Conservation (phyloP, 2,329 filamentous ascomycete species). For the Emergomyces pasteurianus region DNA sequence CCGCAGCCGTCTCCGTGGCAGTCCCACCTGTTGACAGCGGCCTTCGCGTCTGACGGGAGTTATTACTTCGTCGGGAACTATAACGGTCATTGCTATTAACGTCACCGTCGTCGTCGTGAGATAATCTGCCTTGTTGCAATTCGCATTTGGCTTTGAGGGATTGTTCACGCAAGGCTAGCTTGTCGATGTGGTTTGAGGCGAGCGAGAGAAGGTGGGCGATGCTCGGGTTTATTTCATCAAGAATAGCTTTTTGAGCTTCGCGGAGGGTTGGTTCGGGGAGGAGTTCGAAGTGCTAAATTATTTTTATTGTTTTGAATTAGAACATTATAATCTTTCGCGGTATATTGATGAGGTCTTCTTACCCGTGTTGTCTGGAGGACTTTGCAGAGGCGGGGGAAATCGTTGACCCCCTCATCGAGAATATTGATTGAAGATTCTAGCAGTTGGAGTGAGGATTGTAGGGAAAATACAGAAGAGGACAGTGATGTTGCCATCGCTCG, state of each 20-base stretch:
- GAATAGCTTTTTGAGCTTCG: constrained; percentile 69
- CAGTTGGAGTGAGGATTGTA: constrained; percentile 49
- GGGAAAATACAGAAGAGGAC: constrained; percentile 47
- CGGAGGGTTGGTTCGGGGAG: constrained; percentile 74
- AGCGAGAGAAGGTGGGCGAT: constrained; percentile 66
- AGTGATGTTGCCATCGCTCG: constrained; percentile 36
- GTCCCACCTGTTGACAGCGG: constrained; percentile 10
- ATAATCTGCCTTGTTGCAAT: constrained; percentile 63
- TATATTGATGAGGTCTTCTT: constrained; percentile 14
- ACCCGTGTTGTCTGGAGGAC: constrained; percentile 52
- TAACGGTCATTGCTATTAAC: constrained; percentile 16
- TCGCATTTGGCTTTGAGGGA: constrained; percentile 72
- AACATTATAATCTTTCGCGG: neutral
- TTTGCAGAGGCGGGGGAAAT: constrained; percentile 51
- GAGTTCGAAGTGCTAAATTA: constrained; percentile 73
- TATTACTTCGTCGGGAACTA: constrained; percentile 9
- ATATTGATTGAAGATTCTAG: constrained; percentile 53
- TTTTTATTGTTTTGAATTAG: neutral
- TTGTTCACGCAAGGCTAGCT: constrained; percentile 70
- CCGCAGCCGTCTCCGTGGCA: constrained; percentile 19
- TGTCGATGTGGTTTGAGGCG: constrained; percentile 72
- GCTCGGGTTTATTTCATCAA: constrained; percentile 82
- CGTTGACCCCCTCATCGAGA: constrained; percentile 49
- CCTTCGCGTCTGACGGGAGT: neutral
- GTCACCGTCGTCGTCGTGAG: constrained; percentile 19